Evolutionary conservation across 345 rosid species (phyloP), one percentile per base, ranked within the genome.

Genomic region (Camelina laxa): DNA sequence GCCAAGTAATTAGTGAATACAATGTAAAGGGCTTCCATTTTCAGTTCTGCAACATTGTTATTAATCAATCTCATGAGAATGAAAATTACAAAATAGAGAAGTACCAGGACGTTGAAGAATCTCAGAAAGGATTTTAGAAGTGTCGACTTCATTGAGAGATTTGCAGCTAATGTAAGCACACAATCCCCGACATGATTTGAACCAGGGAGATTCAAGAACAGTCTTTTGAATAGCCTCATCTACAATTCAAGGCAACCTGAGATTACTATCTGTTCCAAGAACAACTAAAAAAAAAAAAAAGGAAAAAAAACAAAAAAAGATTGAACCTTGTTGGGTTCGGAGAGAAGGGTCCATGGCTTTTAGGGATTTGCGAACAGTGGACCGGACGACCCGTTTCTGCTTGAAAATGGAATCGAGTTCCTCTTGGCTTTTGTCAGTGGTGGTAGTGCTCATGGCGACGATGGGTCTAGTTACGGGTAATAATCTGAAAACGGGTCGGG

Each of bases 141-240:
- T 89, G 68, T 89, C 87, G n/a, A 95, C 99, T 84, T 95, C 99
- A 21, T 88, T 80, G 50, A 92, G 72, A 65, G 94, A 84, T 54
- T 80, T 84, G 86, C 97, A 90, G 82, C 94, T 89, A 75, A 92
- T 84, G 77, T 90, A 95, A 58, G 97, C 97, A 70, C 99, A 90
- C 72, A 95, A 59, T 42, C 94, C 79, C 86, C 67, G 57, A 70
- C 89, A 75, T 41, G 94, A 90, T 73, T 83, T 90, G 80, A 95
- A 92, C 98, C 93, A 95, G 7, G 88, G 90, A 73, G 97, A 82
- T 76, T 86, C 90, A 77, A 89, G 75, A 67, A 91, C 88, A 79
- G 80, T 76, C 15, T 75, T 86, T 79, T 90, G 94, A 65, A 92
- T 91, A 3, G 84, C 84, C 50, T 85, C 83, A 68, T 95, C 98